Evolutionary conservation across 2,329 filamentous ascomycete genomes (phyloP).

Genomic region (Dissoconium aciculare): DNA sequence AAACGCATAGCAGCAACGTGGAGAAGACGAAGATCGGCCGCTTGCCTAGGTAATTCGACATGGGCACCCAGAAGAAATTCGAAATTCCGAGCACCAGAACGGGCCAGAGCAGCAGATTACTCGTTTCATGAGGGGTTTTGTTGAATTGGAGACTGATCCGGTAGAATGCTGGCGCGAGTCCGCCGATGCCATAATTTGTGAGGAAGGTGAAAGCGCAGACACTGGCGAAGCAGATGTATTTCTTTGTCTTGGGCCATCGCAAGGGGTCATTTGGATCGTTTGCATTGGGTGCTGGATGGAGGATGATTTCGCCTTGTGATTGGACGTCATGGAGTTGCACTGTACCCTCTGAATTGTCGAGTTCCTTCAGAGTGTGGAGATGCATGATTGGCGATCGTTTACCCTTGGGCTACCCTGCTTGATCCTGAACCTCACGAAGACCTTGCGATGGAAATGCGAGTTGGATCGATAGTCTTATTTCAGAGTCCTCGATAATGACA

Average conservation of each 20-base stretch:
- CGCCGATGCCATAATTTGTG: slow-evolving; percentile 33
- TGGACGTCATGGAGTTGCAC: slow-evolving; percentile 22
- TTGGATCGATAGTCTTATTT: no score
- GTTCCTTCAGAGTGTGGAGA: slow-evolving; percentile 22
- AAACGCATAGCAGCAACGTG: slow-evolving; percentile 30
- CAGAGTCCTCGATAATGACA: no score
- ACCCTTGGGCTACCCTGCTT: no score
- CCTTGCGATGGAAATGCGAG: no score
- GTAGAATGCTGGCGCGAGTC: slow-evolving; percentile 31
- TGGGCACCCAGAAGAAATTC: slow-evolving; percentile 39
- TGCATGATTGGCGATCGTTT: slow-evolving; percentile 16
- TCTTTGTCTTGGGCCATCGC: slow-evolving; percentile 34
- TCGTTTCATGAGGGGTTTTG: slow-evolving; percentile 32
- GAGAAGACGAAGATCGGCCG: slow-evolving; percentile 34
- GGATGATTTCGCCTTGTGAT: slow-evolving; percentile 22
- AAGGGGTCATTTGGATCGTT: slow-evolving; percentile 36
- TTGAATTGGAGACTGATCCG: slow-evolving; percentile 32
- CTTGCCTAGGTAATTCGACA: slow-evolving; percentile 35
- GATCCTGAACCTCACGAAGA: background rate
- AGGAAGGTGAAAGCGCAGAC: slow-evolving; percentile 35
- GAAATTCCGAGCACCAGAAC: slow-evolving; percentile 36
- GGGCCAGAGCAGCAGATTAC: slow-evolving; percentile 26
- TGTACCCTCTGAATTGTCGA: slow-evolving; percentile 27
- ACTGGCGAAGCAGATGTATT: slow-evolving; percentile 30
- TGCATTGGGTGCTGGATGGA: slow-evolving; percentile 34